Evolutionary conservation across 2,329 filamentous ascomycete genomes (phyloP).

Genomic region (Penicillium sp.): DNA sequence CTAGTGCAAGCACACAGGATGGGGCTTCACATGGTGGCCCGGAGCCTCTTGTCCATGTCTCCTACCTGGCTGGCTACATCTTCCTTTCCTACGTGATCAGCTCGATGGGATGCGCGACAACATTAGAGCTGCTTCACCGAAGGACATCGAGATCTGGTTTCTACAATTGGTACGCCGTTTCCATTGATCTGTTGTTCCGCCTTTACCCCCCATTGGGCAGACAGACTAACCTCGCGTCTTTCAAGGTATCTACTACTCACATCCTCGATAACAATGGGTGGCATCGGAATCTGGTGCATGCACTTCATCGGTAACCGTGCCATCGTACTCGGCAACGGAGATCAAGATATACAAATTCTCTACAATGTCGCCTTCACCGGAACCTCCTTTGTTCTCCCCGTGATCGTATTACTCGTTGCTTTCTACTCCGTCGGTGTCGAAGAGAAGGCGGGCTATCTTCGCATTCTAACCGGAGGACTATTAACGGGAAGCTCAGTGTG

Average conservation of each 20-base stretch:
- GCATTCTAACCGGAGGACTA: slow-evolving; percentile 66
- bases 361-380: slow-evolving; percentile 75
- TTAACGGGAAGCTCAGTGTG: slow-evolving; percentile 76
- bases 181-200: not conserved
- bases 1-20: slow-evolving; percentile 12
- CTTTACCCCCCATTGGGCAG: not conserved
- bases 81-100: slow-evolving; percentile 72
- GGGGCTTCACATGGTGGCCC: not conserved
- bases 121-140: slow-evolving; percentile 79
- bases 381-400: slow-evolving; percentile 78
- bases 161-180: slow-evolving; percentile 66
- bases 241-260: slow-evolving; percentile 65
- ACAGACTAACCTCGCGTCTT: not conserved
- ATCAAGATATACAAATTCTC: slow-evolving; percentile 67
- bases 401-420: slow-evolving; percentile 72
- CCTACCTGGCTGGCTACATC: slow-evolving; percentile 64
- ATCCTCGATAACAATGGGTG: slow-evolving; percentile 72
- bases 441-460: slow-evolving; percentile 61
- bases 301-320: slow-evolving; percentile 85
- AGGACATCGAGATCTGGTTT: slow-evolving; percentile 70
- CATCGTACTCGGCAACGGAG: slow-evolving; percentile 69
- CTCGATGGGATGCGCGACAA: slow-evolving; percentile 75
- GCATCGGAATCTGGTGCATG: slow-evolving; percentile 77
- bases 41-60: slow-evolving; percentile 18
- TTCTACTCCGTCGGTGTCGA: slow-evolving; percentile 71